Base-by-base conservation (phyloP, 2,329 filamentous ascomycete genomes). In the Rhytidhysteron rufulum region DNA sequence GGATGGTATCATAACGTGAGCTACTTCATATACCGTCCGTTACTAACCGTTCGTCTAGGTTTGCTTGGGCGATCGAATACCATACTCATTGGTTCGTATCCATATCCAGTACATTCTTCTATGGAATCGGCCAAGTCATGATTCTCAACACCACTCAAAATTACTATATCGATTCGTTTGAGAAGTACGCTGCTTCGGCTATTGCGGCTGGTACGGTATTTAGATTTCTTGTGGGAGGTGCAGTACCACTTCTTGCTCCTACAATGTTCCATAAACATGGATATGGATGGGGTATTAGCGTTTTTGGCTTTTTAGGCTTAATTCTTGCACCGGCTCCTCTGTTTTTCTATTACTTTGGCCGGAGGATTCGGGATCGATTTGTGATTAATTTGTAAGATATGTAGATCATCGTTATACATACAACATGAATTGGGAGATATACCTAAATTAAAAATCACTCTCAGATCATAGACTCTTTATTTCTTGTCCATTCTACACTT, bases 91-190 rank as follows among this genome's bases (percentile, higher is more conserved):
- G 70, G 70, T 50, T 61, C 21, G 63, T 60, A 2, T 59, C 65
- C 4, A 66, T 72, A 24, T 51, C 63, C 0, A 56, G 64, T 2
- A 73, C 69, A 0, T 72, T 68, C 47, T 72, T 71, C 53, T 75
- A 74, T 46, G 74, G 73, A 10, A 63, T 76, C 15, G 73, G 74
- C 2, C 73, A 77, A 40, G 71, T 78, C 9, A 69, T 73, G 48
- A 74, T 76, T 21, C 57, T 77, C 39, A 77, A 77, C 40, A 66
- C 65, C 10, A 72, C 73, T 13, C 74, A 78, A 39, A 78, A 78
- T 38, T 77, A 77, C 53, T 76, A 75, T 50, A 75, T 77, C 34
- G 73, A 76, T 49, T 65, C 66, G 17, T 75, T 75, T 41, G 71
- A 74, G 42, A 65, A 66, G 51, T 74, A 72, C 44, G 72, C 73